Evolutionary conservation across 2,329 filamentous ascomycete species (phyloP), one percentile per base, ranked within the genome.

Genomic region (Xylariaceae sp.): DNA sequence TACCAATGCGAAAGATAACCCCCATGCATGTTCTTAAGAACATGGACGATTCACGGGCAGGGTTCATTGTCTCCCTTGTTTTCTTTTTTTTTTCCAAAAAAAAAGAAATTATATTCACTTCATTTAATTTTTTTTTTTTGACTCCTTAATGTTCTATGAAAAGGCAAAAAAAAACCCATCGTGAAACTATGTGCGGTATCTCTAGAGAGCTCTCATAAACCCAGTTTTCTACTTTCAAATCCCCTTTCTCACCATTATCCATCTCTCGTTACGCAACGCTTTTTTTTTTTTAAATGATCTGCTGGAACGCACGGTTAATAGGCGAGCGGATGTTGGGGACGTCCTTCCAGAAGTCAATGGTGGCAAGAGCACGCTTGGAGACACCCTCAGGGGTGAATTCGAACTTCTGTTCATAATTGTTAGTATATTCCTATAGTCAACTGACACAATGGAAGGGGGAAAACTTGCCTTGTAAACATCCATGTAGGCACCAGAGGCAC

Each of bases 361-460:
- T 99, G 65, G 88, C 87, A 61, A 90, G 74, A 58, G 92, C 94
- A 68, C 94, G 91, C 88, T 97, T 96, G 77, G 89, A 80, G 72
- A 99, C 88, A 64, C 94, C 94, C 77, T 96, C 92, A 51, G 94
- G 89, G 48, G 92, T 99, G 81, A 99, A 97, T 76, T 97, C 94
- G 78, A 99, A 99, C 84, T 96, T 97, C 88, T 95, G 68, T 67
- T 53, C 70, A 50, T 54, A 29, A 49, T 65, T 67, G 71, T 78
- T 71, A 79, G 71, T 27, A 42, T 7, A 19, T 19, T 19, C 19
- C 19, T 19, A 19, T 6, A 32, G 56, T 63, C 47, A 43, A 12
- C 56, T 61, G 49, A 12, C 53, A 39, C 43, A 43, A 42, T 31
- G 7, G 34, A 27, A 37, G 37, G 4, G 3, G 30, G 31, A 27